Evolutionary conservation across 257 asterid species (phyloP), one percentile per base, ranked within the genome.

Genomic region (Solanum chilense): DNA sequence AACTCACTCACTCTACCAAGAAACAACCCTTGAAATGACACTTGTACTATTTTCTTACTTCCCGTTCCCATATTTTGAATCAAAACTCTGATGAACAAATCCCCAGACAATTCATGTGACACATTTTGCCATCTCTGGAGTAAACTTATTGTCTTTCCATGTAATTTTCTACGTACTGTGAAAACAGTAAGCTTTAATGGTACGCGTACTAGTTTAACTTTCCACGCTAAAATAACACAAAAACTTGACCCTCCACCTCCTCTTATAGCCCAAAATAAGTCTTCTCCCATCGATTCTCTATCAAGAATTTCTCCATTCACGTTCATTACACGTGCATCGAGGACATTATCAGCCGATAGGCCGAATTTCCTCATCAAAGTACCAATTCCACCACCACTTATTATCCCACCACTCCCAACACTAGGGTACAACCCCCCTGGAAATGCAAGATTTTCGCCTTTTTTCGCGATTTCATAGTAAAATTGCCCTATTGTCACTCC

Each of bases 301-400:
- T 87, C 89, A 10, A 62, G 91, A 25, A 86, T 75, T 49, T 74
- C n/a, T 37, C 89, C 88, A 25, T 88, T 73, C 5, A 33, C 89
- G 29, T 88, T 68, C 33, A 85, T 25, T 11, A 90, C 82, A 7
- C 35, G 37, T 7, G 91, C 92, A 88, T 90, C 90, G 29, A 90
- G 47, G 4, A 90, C 27, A 42, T 90, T 88, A 62, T 88, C 92
- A 3, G 92, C 84, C 0, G 90, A 69, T 3, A 90, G 56, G 2
- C 90, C 91, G 15, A 77, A 82, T 87, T 90, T 90, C 78, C 92
- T 88, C 70, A 88, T 84, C 86, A 88, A 69, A n/a, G 88, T 88
- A 1, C 92, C 92, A 13, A 90, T 87, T 39, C 92, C 92, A 9
- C 92, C 92, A 25, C 92, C 92, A 49, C 92, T 88, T 2, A 90